These are phyloP conservation scores for Pneumocystis jirovecii DNA, from an alignment of 1,139 yeast genomes.

Conservation along the genomic window DNA sequence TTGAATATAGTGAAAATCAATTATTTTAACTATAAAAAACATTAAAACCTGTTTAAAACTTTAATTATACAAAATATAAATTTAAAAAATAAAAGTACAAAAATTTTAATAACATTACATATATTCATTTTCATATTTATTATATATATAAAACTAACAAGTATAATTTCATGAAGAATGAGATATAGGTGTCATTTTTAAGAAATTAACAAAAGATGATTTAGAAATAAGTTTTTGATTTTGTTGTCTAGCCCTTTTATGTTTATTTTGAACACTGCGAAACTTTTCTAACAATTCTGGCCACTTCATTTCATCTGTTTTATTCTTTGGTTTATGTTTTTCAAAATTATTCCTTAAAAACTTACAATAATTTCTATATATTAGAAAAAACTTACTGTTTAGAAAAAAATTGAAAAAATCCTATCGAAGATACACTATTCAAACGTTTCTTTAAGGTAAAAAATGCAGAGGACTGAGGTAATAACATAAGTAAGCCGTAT, in stretches of 20 bases:
- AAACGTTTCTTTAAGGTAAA: constrained; percentile 64
- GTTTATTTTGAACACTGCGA: constrained; percentile 42
- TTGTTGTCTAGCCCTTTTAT: constrained; percentile 25
- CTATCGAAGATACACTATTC: constrained; percentile 36
- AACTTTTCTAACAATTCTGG: constrained; percentile 50
- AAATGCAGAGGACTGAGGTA: constrained; percentile 94
- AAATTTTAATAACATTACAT: background rate
- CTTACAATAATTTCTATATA: constrained; percentile 3
- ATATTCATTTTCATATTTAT: background rate
- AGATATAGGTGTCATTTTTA: background rate
- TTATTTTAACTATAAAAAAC: background rate
- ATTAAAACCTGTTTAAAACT: background rate
- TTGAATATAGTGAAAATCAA: background rate
- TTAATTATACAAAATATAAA: background rate
- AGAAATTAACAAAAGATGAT: background rate
- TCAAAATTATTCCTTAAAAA: constrained; percentile 4
- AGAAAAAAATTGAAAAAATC: constrained; percentile 20
- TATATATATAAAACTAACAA: background rate
- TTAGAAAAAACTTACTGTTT: constrained; percentile 6
- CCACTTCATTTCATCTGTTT: constrained; percentile 25
- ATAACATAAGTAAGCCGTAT: constrained; percentile 81
- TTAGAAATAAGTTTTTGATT: background rate
- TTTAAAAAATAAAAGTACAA: background rate
- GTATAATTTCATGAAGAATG: background rate
- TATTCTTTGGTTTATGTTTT: constrained; percentile 7